Conservation (phyloP, 306 rosid species). For the Parietaria judaica region DNA sequence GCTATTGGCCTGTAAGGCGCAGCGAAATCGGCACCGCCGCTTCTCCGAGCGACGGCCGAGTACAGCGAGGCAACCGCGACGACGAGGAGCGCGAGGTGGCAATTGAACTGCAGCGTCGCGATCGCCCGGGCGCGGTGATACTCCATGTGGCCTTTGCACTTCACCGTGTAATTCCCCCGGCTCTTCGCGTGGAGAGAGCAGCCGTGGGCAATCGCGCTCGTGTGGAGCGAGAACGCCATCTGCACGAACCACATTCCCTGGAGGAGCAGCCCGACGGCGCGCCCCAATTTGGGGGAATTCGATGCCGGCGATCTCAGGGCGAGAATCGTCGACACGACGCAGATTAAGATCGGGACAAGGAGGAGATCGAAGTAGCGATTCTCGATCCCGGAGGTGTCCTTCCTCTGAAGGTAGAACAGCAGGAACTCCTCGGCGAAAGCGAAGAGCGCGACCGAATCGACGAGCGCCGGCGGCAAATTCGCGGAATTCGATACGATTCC, state of each 20-base stretch:
- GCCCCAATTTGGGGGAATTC: constrained; percentile 38
- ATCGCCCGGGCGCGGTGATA: constrained; percentile 81
- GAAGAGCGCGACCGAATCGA: constrained; percentile 37
- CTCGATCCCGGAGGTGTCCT: constrained; percentile 60
- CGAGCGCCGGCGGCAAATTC: constrained; percentile 31
- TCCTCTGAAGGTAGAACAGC: constrained; percentile 62
- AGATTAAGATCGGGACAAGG: constrained; percentile 50
- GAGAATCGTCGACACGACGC: constrained; percentile 43
- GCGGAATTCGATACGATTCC: constrained; percentile 26
- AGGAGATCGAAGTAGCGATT: constrained; percentile 69
- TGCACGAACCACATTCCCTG: constrained; percentile 84
- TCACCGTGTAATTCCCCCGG: constrained; percentile 61
- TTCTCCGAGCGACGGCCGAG: constrained; percentile 25
- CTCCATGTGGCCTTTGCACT: constrained; percentile 64
- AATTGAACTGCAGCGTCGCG: constrained; percentile 94
- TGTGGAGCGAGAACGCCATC: constrained; percentile 64
- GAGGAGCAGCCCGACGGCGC: constrained; percentile 56
- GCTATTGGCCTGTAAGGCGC: constrained; percentile 42
- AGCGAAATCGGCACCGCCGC: constrained; percentile 20
- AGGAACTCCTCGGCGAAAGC: constrained; percentile 70
- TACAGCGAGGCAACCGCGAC: constrained; percentile 28
- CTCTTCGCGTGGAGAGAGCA: constrained; percentile 51
- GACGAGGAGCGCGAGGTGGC: constrained; percentile 73
- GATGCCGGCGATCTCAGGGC: constrained; percentile 36
- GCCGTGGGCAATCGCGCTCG: constrained; percentile 48